phyloP scores from a whole-genome alignment of 1,284 basidiomycete genomes.

The Cutaneotrichosporon cyanovorans region DNA sequence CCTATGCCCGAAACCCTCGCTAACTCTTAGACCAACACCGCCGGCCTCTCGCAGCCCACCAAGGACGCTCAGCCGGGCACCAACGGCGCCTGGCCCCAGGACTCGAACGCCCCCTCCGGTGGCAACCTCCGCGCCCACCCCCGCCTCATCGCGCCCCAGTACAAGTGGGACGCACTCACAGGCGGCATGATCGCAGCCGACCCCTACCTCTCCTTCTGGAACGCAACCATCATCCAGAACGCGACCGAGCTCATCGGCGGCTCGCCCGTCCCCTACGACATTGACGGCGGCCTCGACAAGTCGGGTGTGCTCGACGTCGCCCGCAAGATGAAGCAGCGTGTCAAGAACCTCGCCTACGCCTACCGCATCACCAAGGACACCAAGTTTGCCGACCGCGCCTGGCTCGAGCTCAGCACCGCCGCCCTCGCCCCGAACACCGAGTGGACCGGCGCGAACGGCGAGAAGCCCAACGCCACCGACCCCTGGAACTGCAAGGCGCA shows the following conservation, averaged over 20 bases:
- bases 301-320: constrained; percentile 92
- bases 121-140: constrained; percentile 67
- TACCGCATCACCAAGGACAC: constrained; percentile 87
- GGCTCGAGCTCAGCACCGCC: constrained; percentile 60
- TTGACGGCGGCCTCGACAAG: constrained; percentile 59
- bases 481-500: constrained; percentile 71
- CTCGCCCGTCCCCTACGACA: constrained; percentile 61
- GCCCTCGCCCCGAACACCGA: neutral
- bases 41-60: constrained; percentile 68
- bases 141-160: constrained; percentile 79
- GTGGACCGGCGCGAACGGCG: constrained; percentile 38
- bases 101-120: constrained; percentile 60
- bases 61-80: constrained; percentile 53
- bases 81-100: constrained; percentile 63
- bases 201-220: constrained; percentile 83
- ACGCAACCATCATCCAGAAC: constrained; percentile 85
- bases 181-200: constrained; percentile 66
- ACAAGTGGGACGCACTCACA: constrained; percentile 82
- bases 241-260: constrained; percentile 62
- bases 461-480: constrained; percentile 47
- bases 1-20: no score
- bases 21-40: constrained; percentile 63
- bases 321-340: constrained; percentile 76
- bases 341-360: constrained; percentile 89
- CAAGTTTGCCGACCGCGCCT: constrained; percentile 71